Percentiles rank a stretch among this genome's conserved stretches.
Conservation (phyloP, 2,329 filamentous ascomycete species). For the Verticillium alfalfae region DNA sequence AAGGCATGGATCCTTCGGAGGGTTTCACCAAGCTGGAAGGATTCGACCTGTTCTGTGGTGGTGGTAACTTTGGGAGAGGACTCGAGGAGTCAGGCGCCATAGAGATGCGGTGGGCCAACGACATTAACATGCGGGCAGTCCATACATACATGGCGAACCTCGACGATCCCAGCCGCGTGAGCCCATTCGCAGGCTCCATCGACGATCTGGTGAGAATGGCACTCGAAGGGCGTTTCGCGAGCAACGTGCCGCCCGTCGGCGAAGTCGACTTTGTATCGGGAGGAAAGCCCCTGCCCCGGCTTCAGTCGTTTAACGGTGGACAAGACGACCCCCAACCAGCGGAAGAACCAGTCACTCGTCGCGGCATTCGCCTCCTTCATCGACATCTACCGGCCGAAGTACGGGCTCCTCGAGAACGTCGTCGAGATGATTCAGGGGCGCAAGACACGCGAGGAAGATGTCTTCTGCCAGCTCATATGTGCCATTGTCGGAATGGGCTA, state of each 20-base stretch:
- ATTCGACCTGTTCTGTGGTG: slow-evolving; percentile 72
- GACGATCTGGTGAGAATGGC: slow-evolving; percentile 58
- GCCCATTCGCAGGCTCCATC: slow-evolving; percentile 65
- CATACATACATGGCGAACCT: slow-evolving; percentile 71
- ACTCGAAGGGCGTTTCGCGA: slow-evolving; percentile 41
- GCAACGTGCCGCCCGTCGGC: slow-evolving; percentile 50
- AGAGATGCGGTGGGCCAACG: slow-evolving; percentile 62
- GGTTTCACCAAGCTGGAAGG: slow-evolving; percentile 41
- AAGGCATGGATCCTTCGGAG: slow-evolving; percentile 48
- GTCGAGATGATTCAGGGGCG: slow-evolving; percentile 52
- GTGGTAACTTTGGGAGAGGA: slow-evolving; percentile 71
- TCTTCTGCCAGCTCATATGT: slow-evolving; percentile 69
- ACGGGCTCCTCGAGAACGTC: slow-evolving; percentile 75
- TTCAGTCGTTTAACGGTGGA: slow-evolving; percentile 62
- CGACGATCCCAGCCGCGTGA: slow-evolving; percentile 26
- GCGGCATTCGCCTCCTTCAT: slow-evolving; percentile 71
- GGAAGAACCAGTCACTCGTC: slow-evolving; percentile 70
- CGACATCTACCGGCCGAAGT: slow-evolving; percentile 70
- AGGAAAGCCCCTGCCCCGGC: slow-evolving; percentile 70
- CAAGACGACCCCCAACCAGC: slow-evolving; percentile 47
- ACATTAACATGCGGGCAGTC: slow-evolving; percentile 57
- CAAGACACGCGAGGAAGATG: slow-evolving; percentile 47
- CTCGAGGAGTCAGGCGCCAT: slow-evolving; percentile 67
- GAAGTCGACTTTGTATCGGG: slow-evolving; percentile 65
- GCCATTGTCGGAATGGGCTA: slow-evolving; percentile 72